phyloP scores from a whole-genome alignment of 139 green algal species.

The Nannochloris sp. region DNA sequence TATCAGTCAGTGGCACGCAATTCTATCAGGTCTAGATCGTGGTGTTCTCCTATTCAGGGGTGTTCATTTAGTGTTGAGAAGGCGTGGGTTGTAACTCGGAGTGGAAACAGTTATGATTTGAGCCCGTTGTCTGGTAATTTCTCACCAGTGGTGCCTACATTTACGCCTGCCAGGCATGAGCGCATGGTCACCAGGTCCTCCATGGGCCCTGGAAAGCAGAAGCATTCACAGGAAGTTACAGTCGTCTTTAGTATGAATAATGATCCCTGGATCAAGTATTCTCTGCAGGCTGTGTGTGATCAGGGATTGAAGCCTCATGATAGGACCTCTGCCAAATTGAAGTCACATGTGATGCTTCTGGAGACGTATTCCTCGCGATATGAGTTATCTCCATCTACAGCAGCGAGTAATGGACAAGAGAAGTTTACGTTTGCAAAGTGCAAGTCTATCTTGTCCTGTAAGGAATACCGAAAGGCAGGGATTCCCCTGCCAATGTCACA shows the following conservation, averaged over 20 bases:
- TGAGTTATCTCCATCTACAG: neutral
- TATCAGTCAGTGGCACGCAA: conserved; percentile 62
- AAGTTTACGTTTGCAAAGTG: conserved; percentile 44
- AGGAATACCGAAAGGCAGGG: conserved; percentile 36
- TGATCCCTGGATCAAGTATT: conserved; percentile 96
- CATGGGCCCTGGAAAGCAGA: conserved; percentile 11
- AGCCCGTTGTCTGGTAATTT: conserved; percentile 33
- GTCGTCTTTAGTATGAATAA: conserved; percentile 94
- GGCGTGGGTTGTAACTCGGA: conserved; percentile 57
- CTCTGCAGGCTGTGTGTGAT: conserved; percentile 70
- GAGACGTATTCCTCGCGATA: conserved; percentile 46
- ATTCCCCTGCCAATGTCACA: conserved; percentile 52
- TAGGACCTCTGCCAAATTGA: conserved; percentile 81
- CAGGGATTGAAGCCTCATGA: conserved; percentile 72
- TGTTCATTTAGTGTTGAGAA: conserved; percentile 71
- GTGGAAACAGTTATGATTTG: conserved; percentile 48
- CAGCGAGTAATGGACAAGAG: conserved; percentile 23
- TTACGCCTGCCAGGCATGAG: conserved; percentile 53
- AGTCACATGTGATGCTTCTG: conserved; percentile 70
- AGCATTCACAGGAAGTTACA: conserved; percentile 63
- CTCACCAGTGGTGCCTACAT: conserved; percentile 54
- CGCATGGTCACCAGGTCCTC: conserved; percentile 61
- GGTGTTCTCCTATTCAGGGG: conserved; percentile 44
- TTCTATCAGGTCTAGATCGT: conserved; percentile 72
- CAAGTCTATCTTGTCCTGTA: conserved; percentile 38